Percentiles rank a stretch among this genome's conserved stretches.
Evolutionary conservation across 2,329 filamentous ascomycete genomes (phyloP).

Genomic region (Drechslerella stenobrocha): DNA sequence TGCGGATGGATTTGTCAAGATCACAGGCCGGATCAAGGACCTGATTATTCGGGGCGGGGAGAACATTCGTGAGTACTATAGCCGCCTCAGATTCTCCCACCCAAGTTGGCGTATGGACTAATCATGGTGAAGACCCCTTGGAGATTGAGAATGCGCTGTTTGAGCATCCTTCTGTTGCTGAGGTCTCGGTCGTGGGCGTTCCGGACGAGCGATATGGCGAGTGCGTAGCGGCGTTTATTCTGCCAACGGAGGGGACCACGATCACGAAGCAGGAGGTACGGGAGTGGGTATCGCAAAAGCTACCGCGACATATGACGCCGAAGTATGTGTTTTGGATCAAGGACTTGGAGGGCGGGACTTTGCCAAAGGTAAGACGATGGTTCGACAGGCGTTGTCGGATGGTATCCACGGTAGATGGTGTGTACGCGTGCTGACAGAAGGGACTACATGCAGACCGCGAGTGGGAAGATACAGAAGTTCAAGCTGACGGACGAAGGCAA

Average conservation of each 20-base stretch:
- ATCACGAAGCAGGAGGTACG: slow-evolving; percentile 66
- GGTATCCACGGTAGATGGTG: slow-evolving; percentile 70
- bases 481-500: slow-evolving; percentile 42
- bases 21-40: slow-evolving; percentile 76
- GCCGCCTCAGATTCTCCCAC: neutral
- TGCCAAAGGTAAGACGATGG: slow-evolving; percentile 58
- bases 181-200: slow-evolving; percentile 81
- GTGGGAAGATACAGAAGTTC: slow-evolving; percentile 88
- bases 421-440: too few species aligned
- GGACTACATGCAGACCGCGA: slow-evolving; percentile 78
- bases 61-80: slow-evolving; percentile 60
- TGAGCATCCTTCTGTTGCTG: slow-evolving; percentile 68
- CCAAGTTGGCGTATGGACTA: too few species aligned
- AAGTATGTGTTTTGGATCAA: slow-evolving; percentile 53
- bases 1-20: slow-evolving; percentile 72
- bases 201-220: slow-evolving; percentile 83
- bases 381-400: slow-evolving; percentile 83
- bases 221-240: slow-evolving; percentile 78
- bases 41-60: slow-evolving; percentile 93
- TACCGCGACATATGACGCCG: slow-evolving; percentile 73
- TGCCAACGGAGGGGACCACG: slow-evolving; percentile 49
- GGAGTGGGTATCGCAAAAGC: slow-evolving; percentile 69
- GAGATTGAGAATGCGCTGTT: slow-evolving; percentile 90
- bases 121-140: slow-evolving; percentile 64
- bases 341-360: slow-evolving; percentile 16